Conservation (phyloP, 2,329 filamentous ascomycete genomes). For the Aspergillus caelatus region DNA sequence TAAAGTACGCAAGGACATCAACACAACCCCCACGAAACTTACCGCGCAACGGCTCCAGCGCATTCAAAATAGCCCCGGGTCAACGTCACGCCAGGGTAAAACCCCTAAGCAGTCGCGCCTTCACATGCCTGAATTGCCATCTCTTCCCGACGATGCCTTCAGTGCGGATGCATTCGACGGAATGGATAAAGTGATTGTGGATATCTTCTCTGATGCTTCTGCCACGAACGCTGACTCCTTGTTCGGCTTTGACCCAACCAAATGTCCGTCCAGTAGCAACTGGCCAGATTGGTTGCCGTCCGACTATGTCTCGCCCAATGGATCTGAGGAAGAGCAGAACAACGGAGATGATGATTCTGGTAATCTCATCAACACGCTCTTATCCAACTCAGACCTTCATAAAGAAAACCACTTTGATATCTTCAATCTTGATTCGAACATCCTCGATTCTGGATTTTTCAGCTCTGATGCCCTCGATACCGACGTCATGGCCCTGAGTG, state of each 20-base stretch:
- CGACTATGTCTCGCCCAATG: conserved; percentile 36
- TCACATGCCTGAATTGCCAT: conserved; percentile 20
- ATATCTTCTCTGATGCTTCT: conserved; percentile 40
- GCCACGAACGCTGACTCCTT: conserved; percentile 29
- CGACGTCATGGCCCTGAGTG: conserved; percentile 25
- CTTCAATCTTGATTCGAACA: conserved; percentile 33
- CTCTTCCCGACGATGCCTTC: conserved; percentile 28
- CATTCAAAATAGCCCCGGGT: conserved; percentile 29
- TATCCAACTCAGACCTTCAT: conserved; percentile 36
- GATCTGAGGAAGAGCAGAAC: conserved; percentile 29
- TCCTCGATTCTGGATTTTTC: conserved; percentile 42
- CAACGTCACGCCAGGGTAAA: conserved; percentile 25
- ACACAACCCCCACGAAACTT: conserved; percentile 32
- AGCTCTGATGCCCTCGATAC: conserved; percentile 36
- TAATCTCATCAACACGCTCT: conserved; percentile 39
- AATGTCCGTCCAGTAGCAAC: conserved; percentile 25
- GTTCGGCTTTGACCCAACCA: conserved; percentile 31
- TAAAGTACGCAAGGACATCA: conserved; percentile 26
- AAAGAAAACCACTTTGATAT: conserved; percentile 35
- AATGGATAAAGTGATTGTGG: conserved; percentile 40
- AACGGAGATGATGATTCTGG: conserved; percentile 25
- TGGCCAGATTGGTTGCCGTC: conserved; percentile 44
- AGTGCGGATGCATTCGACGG: conserved; percentile 30
- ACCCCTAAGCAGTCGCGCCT: conserved; percentile 29
- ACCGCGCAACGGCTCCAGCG: conserved; percentile 38